Conservation (phyloP, 805 yeast species). For the Barnettozyma sucrosica region DNA sequence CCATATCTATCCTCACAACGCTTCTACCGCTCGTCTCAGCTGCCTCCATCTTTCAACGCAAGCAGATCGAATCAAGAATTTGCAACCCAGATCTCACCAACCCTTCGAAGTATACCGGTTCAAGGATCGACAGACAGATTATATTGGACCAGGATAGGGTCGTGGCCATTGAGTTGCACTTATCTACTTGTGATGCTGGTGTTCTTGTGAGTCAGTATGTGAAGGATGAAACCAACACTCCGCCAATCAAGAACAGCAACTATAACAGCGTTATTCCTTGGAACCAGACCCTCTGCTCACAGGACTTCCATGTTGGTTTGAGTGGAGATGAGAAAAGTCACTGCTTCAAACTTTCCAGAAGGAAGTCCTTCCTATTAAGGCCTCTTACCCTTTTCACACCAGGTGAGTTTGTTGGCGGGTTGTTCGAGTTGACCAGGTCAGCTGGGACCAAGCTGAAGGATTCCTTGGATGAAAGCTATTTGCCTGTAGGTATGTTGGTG, state of each 20-base stretch:
- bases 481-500: constrained; percentile 12
- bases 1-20: neutral
- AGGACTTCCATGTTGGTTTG: neutral
- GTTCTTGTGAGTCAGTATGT: constrained; percentile 3
- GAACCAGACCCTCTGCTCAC: constrained; percentile 13
- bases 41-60: neutral
- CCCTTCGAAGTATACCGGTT: constrained; percentile 11
- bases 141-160: neutral
- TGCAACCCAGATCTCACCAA: constrained; percentile 11
- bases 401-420: constrained; percentile 44
- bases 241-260: neutral
- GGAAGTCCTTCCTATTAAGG: constrained; percentile 37
- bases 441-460: constrained; percentile 11
- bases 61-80: constrained; percentile 5
- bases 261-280: constrained; percentile 11
- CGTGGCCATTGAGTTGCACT: constrained; percentile 8
- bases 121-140: constrained; percentile 15
- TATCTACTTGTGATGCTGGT: constrained; percentile 14
- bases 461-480: constrained; percentile 6
- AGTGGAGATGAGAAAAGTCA: neutral
- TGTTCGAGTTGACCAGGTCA: constrained; percentile 35
- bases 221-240: constrained; percentile 4
- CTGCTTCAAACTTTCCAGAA: constrained; percentile 46
- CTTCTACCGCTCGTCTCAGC: neutral
- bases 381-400: constrained; percentile 39